Evolutionary conservation across 2,329 filamentous ascomycete species (phyloP).

Genomic region (Hypoxylon sp.): DNA sequence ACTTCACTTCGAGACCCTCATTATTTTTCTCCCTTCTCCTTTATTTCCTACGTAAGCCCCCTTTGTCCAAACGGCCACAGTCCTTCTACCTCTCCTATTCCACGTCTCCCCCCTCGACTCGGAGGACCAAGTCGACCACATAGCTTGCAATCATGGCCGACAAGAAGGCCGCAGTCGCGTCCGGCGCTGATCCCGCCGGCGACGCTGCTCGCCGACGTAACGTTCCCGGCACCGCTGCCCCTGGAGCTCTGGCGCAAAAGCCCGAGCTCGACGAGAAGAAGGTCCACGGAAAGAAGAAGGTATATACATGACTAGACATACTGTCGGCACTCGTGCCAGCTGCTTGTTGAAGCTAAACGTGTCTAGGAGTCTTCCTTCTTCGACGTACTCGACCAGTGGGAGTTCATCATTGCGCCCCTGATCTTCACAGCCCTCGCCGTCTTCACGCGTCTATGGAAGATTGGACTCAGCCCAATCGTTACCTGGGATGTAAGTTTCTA

Average conservation of each 20-base stretch:
- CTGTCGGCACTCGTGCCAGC: constrained; percentile 10
- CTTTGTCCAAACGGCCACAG: constrained; percentile 12
- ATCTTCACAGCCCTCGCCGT: constrained; percentile 68
- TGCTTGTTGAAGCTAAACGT: constrained; percentile 31
- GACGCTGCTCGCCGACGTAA: constrained; percentile 66
- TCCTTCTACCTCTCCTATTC: constrained; percentile 28
- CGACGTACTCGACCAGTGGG: constrained; percentile 69
- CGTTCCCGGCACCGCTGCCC: constrained; percentile 54
- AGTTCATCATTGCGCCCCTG: constrained; percentile 67
- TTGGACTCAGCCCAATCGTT: constrained; percentile 71
- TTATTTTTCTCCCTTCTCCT: constrained; percentile 22
- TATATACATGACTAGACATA: constrained; percentile 57
- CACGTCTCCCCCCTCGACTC: constrained; percentile 11
- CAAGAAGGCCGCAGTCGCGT: constrained; percentile 63
- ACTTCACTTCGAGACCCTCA: constrained; percentile 33
- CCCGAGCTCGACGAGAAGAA: constrained; percentile 66
- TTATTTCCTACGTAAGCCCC: constrained; percentile 24
- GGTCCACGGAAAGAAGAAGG: constrained; percentile 63
- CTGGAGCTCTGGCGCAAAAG: constrained; percentile 46
- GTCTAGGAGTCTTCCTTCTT: constrained; percentile 63
- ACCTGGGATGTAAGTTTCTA: constrained; percentile 66
- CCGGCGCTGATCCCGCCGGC: constrained; percentile 63
- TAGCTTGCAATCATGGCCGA: constrained; percentile 56
- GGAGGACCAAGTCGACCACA: constrained; percentile 12
- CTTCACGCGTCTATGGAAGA: constrained; percentile 74